Base-by-base conservation (phyloP, 306 rosid genomes). In the Cyamopsis tetragonoloba region DNA sequence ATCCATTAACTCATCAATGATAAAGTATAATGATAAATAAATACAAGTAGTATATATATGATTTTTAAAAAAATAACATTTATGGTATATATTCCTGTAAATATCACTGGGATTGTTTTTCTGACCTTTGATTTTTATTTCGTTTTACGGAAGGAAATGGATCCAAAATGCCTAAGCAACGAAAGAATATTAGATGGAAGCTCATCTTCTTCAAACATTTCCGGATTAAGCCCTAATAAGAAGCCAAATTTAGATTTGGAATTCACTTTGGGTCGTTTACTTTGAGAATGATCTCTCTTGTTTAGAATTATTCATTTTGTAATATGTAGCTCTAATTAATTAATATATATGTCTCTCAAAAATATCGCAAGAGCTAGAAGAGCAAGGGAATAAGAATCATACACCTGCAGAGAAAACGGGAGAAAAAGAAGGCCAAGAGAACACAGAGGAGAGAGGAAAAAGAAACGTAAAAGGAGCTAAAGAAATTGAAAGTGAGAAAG, bases 401-500 rank as follows among this genome's bases (percentile, higher is more conserved):
- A 86, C 82, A 61, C 81, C 78, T 26, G 75, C 70, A 61, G n/a
- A n/a, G 83, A 77, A 76, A 81, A 69, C 78, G 74, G 83, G 79
- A 67, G 81, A 54, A 83, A 81, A 68, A 69, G 86, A 77, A 82
- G 68, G 70, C 55, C 48, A 76, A 78, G 62, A 77, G 75, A 75
- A 67, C 62, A 30, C 23, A 76, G 65, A n/a, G n/a, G n/a, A n/a
- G n/a, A n/a, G n/a, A 81, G 66, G 58, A 74, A 65, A 79, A 83
- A 76, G 66, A 68, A 83, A 85, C 83, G 86, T 71, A 74, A 83
- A 88, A 72, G 83, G 87, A 77, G 88, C 80, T 81, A 87, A 80
- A 89, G 90, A 87, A 80, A 89, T 95, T 82, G 92, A 89, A 87
- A 85, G 96, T 77, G 91, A 87, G 98, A 88, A 89, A 87, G 92